Conservation (phyloP, 148 eudicot genomes). For the Amaranthus hypochondriacus region DNA sequence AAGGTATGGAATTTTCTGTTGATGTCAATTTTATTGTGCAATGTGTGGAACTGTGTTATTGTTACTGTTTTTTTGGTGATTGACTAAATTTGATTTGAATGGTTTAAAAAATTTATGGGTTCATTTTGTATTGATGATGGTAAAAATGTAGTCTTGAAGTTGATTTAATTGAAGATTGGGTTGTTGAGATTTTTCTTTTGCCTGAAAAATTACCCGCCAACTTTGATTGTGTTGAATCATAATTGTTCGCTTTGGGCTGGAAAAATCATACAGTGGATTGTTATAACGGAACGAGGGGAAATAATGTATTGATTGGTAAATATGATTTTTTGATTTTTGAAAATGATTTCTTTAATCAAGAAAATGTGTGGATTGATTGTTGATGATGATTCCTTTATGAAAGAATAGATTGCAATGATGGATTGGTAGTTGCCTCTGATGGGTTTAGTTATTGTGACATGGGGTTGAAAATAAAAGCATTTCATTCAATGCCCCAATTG, state of each 20-base stretch:
- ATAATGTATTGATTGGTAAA: too few species aligned
- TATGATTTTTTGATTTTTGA: too few species aligned
- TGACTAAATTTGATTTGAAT: not conserved
- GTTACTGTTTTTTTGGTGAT: constrained; percentile 3
- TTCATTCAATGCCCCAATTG: too few species aligned
- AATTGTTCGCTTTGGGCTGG: not conserved
- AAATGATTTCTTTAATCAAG: too few species aligned
- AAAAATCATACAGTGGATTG: too few species aligned
- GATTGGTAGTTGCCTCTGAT: too few species aligned
- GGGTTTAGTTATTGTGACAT: too few species aligned
- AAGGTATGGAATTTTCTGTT: constrained; percentile 14
- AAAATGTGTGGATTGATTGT: not conserved
- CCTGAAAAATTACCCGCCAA: constrained; percentile 10
- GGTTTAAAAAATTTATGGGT: not conserved
- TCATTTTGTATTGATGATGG: not conserved
- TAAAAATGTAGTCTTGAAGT: not conserved
- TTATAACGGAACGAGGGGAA: too few species aligned
- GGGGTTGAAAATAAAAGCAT: too few species aligned
- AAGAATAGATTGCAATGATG: too few species aligned
- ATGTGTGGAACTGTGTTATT: not conserved
- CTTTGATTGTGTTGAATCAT: not conserved
- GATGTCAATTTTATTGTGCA: not conserved
- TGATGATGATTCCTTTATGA: not conserved
- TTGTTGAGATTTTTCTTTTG: not conserved
- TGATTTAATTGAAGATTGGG: constrained; percentile 3